Conservation (phyloP, 768 basidiomycete genomes). For the Tricholoma flavovirens region DNA sequence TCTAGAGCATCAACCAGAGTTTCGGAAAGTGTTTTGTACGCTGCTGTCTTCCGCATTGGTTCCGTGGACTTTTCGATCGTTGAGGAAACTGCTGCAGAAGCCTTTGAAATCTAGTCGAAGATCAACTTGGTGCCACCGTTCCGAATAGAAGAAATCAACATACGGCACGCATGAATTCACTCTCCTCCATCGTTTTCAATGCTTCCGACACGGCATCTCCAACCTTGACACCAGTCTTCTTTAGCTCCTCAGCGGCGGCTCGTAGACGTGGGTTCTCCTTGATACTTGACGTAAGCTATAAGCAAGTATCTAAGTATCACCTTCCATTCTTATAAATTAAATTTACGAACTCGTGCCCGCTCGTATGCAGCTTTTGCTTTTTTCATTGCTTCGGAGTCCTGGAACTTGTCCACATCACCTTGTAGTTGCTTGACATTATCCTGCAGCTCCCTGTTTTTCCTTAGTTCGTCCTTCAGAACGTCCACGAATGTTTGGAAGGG, state of each 20-base stretch:
- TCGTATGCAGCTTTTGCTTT: slow-evolving; percentile 89
- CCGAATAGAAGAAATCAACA: slow-evolving; percentile 17
- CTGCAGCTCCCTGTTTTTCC: slow-evolving; percentile 91
- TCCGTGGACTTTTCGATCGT: slow-evolving; percentile 88
- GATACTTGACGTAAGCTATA: slow-evolving; percentile 84
- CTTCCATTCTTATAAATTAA: slow-evolving; percentile 4
- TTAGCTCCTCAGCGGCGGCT: slow-evolving; percentile 90
- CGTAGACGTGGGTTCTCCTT: slow-evolving; percentile 92
- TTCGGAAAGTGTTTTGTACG: slow-evolving; percentile 88
- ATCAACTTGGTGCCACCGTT: neutral
- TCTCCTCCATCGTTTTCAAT: slow-evolving; percentile 90
- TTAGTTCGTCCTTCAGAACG: slow-evolving; percentile 85
- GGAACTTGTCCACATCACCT: slow-evolving; percentile 95
- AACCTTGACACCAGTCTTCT: slow-evolving; percentile 83
- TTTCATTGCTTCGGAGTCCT: slow-evolving; percentile 96
- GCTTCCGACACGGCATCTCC: slow-evolving; percentile 93
- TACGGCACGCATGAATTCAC: slow-evolving; percentile 83
- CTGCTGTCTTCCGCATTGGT: slow-evolving; percentile 93
- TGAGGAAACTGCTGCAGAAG: slow-evolving; percentile 79
- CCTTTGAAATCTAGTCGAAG: slow-evolving; percentile 64
- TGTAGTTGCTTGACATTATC: slow-evolving; percentile 97
- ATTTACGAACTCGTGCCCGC: slow-evolving; percentile 72
- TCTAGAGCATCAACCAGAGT: slow-evolving; percentile 90
- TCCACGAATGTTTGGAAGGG: slow-evolving; percentile 97
- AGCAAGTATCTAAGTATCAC: slow-evolving; percentile 4